Evolutionary conservation across 495 filamentous ascomycete species (phyloP).

Genomic region (Xylaria venustula): DNA sequence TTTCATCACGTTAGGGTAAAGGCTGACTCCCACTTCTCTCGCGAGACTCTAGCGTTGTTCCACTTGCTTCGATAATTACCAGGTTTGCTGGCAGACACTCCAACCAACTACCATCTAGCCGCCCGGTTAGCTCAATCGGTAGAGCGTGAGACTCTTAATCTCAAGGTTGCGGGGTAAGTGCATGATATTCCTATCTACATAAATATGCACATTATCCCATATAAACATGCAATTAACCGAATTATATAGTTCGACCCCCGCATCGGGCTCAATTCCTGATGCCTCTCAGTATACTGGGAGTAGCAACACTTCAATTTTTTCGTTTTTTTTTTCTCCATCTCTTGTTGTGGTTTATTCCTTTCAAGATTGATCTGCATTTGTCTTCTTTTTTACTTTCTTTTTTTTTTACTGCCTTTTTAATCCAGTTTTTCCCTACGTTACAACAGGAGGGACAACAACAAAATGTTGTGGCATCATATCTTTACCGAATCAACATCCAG

Average conservation of each 20-base stretch:
- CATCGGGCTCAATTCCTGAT: slow-evolving; percentile 40
- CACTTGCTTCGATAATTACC: no score
- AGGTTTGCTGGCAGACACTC: no score
- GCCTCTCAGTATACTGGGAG: slow-evolving; percentile 19
- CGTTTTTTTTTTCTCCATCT: neutral
- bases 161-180: slow-evolving; percentile 16
- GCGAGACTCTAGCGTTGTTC: no score
- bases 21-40: no score
- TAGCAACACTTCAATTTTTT: slow-evolving; percentile 21
- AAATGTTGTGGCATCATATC: no score
- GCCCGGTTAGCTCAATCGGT: slow-evolving; percentile 75
- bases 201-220: no score
- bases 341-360: neutral
- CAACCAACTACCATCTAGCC: neutral
- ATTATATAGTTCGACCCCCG: slow-evolving; percentile 45
- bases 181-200: no score
- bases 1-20: no score
- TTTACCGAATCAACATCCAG: neutral
- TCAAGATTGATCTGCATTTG: no score
- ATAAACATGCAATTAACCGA: no score
- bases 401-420: no score
- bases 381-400: neutral
- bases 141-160: slow-evolving; percentile 61
- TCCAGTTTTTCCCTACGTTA: neutral
- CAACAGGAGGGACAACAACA: neutral